These are phyloP conservation scores for Fusarium coffeatum DNA, from an alignment of 2,329 filamentous ascomycete genomes.

Conservation along the genomic window DNA sequence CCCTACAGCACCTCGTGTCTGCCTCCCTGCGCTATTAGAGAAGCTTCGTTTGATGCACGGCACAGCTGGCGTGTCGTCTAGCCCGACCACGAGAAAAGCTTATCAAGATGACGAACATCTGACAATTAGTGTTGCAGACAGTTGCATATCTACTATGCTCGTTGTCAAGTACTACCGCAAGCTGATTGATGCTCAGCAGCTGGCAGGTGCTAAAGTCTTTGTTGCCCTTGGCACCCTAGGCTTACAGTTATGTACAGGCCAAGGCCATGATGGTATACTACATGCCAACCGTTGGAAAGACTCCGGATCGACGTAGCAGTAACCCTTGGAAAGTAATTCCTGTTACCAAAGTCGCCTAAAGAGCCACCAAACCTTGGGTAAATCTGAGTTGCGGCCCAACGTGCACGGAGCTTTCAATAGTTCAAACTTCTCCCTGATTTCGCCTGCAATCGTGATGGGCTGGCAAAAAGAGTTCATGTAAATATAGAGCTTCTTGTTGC, in stretches of 20 bases:
- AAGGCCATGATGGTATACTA: neutral
- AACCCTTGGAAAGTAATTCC: slow-evolving; percentile 23
- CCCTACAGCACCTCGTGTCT: neutral
- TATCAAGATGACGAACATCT: slow-evolving; percentile 6
- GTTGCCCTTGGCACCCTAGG: neutral
- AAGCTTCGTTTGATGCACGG: neutral
- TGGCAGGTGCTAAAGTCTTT: neutral
- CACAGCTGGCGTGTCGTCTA: neutral
- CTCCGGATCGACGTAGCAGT: slow-evolving; percentile 12
- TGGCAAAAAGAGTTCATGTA: slow-evolving; percentile 30
- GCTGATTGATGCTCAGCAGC: neutral
- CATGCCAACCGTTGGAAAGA: slow-evolving; percentile 16
- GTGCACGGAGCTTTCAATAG: slow-evolving; percentile 30
- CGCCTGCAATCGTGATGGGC: slow-evolving; percentile 34
- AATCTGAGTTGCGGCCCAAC: slow-evolving; percentile 27
- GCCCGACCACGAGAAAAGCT: neutral
- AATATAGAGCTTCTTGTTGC: slow-evolving; percentile 30
- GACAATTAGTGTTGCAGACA: slow-evolving; percentile 3
- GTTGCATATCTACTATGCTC: slow-evolving; percentile 6
- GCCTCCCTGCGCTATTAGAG: neutral
- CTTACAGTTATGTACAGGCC: neutral
- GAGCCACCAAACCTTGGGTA: slow-evolving; percentile 2
- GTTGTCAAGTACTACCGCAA: neutral
- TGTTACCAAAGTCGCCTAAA: slow-evolving; percentile 1
- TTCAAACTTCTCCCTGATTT: slow-evolving; percentile 25